These are phyloP conservation scores for Gryganskiella cystojenkinii DNA, from an alignment of 192 early-diverging fungal species.

Conservation along the genomic window DNA sequence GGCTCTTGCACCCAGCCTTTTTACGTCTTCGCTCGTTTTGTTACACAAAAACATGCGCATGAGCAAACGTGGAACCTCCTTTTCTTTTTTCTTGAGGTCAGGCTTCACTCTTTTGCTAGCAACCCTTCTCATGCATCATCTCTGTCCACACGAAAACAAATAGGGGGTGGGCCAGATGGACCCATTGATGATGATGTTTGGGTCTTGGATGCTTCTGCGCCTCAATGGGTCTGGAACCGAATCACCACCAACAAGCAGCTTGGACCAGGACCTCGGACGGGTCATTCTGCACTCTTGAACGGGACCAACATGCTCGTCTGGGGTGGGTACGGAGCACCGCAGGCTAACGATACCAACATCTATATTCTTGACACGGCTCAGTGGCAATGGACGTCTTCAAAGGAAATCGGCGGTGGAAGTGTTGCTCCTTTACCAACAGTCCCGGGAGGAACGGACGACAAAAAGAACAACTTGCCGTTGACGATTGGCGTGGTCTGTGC, in stretches of 20 bases:
- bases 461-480: conserved; percentile 17
- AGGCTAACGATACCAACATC: conserved; percentile 66
- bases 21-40: too few relatives aligned
- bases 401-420: conserved; percentile 25
- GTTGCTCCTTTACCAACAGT: background rate
- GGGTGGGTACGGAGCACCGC: conserved; percentile 67
- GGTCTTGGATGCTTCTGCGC: conserved; percentile 54
- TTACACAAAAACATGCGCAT: too few relatives aligned
- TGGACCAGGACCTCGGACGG: conserved; percentile 65
- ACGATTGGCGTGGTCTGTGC: conserved; percentile 43
- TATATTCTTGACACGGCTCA: conserved; percentile 68
- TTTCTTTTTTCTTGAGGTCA: too few relatives aligned
- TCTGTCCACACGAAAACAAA: background rate
- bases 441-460: conserved; percentile 1
- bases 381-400: conserved; percentile 72
- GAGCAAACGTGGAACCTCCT: too few relatives aligned
- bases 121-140: background rate
- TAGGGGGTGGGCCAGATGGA: conserved; percentile 56
- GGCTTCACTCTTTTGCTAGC: too few relatives aligned
- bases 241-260: conserved; percentile 44
- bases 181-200: conserved; percentile 63
- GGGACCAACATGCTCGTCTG: conserved; percentile 72
- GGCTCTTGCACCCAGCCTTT: too few relatives aligned
- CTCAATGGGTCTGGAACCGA: conserved; percentile 51
- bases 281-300: conserved; percentile 73